Base-by-base conservation (phyloP, 192 early-diverging fungal genomes). In the Geosiphon pyriformis region DNA sequence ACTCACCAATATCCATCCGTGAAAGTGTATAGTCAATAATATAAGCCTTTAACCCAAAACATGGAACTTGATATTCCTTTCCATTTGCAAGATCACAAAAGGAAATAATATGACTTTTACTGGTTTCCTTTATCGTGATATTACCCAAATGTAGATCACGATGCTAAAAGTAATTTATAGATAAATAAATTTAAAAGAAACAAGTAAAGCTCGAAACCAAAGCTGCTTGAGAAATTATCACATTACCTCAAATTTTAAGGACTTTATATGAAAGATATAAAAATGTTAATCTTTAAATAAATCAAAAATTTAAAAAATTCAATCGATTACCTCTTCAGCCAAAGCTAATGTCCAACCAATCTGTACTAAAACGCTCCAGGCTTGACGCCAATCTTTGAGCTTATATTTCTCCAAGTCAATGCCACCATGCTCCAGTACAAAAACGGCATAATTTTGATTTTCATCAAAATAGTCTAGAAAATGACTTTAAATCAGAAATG, bases 111-210 rank as follows among this genome's bases (percentile, higher is more conserved):
- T 20, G 27, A 4, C 4, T 22, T 7, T 17, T 15, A 4, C 33
- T 64, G 1, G 72, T 71, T 2, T 52, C 56, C 53, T 76, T 72
- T n/a, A 90, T 79, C 69, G 88, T 78, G 25, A 90, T 79, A 67
- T 90, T 90, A 29, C 85, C 88, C 88, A 85, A 88, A 69, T 90
- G 88, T 48, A 90, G 63, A 58, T 90, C 88, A 20, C 88, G 83
- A 61, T 90, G 88, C 75, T 90, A 75, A 49, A 87, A 84, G 27
- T 70, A 67, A 48, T 72, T 78, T 10, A 42, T n/a, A n/a, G n/a
- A n/a, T n/a, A n/a, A n/a, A n/a, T n/a, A n/a, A n/a, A n/a, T n/a
- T n/a, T n/a, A n/a, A n/a, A n/a, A n/a, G n/a, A n/a, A n/a, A n/a
- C n/a, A n/a, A n/a, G n/a, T n/a, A n/a, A n/a, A n/a, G n/a, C n/a